Evolutionary conservation across 176 grass and related monocot species (phyloP).

Genomic region (Tillandsia fasciculata): DNA sequence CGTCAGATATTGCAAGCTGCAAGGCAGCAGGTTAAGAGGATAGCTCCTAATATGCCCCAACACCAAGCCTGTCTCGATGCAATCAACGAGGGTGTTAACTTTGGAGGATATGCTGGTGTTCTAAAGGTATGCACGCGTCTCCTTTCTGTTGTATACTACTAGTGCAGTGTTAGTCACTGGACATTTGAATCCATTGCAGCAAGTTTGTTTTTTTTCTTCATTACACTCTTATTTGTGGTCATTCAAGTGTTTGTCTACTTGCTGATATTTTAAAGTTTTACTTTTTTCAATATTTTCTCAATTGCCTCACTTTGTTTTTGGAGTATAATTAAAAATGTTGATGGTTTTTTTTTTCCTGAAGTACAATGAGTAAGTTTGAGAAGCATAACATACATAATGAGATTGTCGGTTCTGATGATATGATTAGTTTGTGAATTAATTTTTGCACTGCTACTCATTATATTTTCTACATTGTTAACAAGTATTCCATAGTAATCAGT

Average conservation of each 20-base stretch:
- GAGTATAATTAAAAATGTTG: no score
- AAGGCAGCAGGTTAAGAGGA: slow-evolving; percentile 51
- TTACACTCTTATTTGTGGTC: neutral
- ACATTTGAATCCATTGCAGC: neutral
- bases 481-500: no score
- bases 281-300: no score
- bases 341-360: no score
- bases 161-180: neutral
- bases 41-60: slow-evolving; percentile 70
- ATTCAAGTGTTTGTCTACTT: neutral
- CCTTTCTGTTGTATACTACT: neutral
- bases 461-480: no score
- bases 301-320: no score
- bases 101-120: slow-evolving; percentile 84
- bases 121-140: slow-evolving; percentile 39
- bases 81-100: slow-evolving; percentile 62
- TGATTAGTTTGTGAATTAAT: no score
- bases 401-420: no score
- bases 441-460: no score
- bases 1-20: slow-evolving; percentile 51
- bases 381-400: no score
- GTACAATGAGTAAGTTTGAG: no score
- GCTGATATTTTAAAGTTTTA: neutral
- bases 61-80: slow-evolving; percentile 74
- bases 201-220: neutral